Percentiles rank a stretch among this genome's conserved stretches.
phyloP scores from a whole-genome alignment of 352 stramenopile species.

The Globisporangium solare region DNA sequence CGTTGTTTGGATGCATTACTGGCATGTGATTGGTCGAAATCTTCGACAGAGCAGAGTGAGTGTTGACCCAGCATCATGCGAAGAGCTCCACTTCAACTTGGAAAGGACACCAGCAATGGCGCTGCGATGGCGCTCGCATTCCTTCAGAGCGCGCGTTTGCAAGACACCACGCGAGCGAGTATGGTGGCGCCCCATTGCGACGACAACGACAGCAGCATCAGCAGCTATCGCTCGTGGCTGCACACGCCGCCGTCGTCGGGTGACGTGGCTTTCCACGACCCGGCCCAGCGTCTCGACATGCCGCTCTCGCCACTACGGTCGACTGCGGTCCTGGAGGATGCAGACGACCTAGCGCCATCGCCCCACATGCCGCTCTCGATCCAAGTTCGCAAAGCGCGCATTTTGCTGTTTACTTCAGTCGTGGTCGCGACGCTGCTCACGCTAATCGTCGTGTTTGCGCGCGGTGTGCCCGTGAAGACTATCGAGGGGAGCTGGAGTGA shows the following conservation, averaged over 20 bases:
- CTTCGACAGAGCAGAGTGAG: not conserved
- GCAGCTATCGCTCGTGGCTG: conserved; percentile 10
- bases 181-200: conserved; percentile 2
- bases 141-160: not conserved
- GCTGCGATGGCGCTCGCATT: not conserved
- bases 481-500: conserved; percentile 15
- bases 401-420: conserved; percentile 18
- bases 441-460: conserved; percentile 23
- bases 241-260: conserved; percentile 5
- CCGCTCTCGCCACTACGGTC: conserved; percentile 23
- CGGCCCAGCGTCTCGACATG: not conserved
- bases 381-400: conserved; percentile 17
- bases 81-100: conserved; percentile 13
- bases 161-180: not conserved
- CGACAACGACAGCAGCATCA: conserved; percentile 4
- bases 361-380: conserved; percentile 21
- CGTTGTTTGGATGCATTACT: not conserved
- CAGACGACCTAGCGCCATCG: not conserved
- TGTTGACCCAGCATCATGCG: too few species aligned
- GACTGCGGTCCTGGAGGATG: conserved; percentile 21
- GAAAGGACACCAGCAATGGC: conserved; percentile 1
- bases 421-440: conserved; percentile 20
- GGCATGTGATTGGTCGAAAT: not conserved
- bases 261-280: not conserved
- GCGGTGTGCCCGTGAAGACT: conserved; percentile 22